A percentile compares a stretch with the other conserved stretches of the same genome.
phyloP scores from a whole-genome alignment of 2,329 filamentous ascomycete species.

The Scedosporium dehoogii region DNA sequence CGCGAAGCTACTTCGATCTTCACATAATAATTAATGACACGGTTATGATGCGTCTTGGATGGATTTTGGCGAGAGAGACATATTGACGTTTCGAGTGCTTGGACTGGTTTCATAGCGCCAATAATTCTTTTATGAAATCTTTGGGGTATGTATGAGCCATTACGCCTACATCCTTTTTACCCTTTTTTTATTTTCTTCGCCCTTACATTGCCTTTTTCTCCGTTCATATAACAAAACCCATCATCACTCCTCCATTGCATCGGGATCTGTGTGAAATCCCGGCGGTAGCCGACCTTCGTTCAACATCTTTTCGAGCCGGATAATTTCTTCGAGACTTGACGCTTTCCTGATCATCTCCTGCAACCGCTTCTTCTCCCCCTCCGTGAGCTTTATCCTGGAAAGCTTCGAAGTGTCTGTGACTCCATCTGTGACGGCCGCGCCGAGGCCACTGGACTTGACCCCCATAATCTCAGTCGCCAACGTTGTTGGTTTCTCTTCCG shows the following conservation, averaged over 20 bases:
- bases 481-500: slow-evolving; percentile 63
- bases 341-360: slow-evolving; percentile 83
- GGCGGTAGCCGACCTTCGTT: slow-evolving; percentile 78
- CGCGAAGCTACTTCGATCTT: background rate
- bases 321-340: slow-evolving; percentile 82
- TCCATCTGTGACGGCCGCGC: slow-evolving; percentile 14
- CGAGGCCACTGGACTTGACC: slow-evolving; percentile 64
- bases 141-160: background rate
- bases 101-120: background rate
- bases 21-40: background rate
- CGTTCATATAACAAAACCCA: background rate
- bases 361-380: slow-evolving; percentile 75
- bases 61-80: background rate
- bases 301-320: slow-evolving; percentile 80
- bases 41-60: background rate
- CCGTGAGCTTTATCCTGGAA: slow-evolving; percentile 74
- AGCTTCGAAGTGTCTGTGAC: slow-evolving; percentile 42
- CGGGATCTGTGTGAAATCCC: slow-evolving; percentile 44
- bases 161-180: background rate
- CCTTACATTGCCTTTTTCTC: background rate
- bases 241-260: slow-evolving; percentile 56
- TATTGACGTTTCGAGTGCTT: background rate
- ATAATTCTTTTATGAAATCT: background rate
- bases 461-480: slow-evolving; percentile 79
- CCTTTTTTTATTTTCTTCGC: background rate